phyloP scores from a whole-genome alignment of 2,329 filamentous ascomycete species.

The Endoconidiophora polonica region DNA sequence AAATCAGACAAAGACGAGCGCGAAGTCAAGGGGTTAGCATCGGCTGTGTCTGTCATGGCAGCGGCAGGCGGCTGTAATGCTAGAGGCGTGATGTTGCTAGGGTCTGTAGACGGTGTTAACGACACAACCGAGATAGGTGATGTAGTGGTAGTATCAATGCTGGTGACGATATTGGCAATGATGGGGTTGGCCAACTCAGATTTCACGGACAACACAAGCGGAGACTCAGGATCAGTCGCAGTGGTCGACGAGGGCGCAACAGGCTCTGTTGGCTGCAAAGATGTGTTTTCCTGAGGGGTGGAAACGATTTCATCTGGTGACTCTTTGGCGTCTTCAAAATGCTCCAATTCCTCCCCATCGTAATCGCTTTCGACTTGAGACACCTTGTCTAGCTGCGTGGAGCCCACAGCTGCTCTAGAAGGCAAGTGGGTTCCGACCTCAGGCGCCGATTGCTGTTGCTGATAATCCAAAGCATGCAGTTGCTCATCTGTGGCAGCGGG shows the following conservation, averaged over 20 bases:
- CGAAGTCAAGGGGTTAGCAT: slow-evolving; percentile 20
- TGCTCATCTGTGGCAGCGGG: too few relatives aligned
- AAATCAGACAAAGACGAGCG: slow-evolving; percentile 33
- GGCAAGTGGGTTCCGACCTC: too few relatives aligned
- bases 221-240: neutral
- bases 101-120: neutral
- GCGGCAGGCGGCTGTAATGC: neutral
- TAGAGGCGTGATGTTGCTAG: neutral
- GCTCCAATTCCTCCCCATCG: slow-evolving; percentile 4
- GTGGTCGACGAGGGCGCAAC: neutral
- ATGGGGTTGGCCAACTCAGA: neutral
- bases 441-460: too few relatives aligned
- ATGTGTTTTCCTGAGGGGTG: too few relatives aligned
- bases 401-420: too few relatives aligned
- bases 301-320: neutral
- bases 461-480: too few relatives aligned
- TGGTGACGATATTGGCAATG: neutral
- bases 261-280: too few relatives aligned
- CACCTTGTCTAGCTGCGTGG: neutral
- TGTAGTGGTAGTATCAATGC: neutral
- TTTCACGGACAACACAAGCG: neutral
- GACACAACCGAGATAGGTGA: neutral
- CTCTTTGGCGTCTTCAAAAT: slow-evolving; percentile 9
- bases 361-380: neutral
- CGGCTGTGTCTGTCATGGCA: neutral